Evolutionary conservation across 768 basidiomycete species (phyloP).

Genomic region (Epithele typhae): DNA sequence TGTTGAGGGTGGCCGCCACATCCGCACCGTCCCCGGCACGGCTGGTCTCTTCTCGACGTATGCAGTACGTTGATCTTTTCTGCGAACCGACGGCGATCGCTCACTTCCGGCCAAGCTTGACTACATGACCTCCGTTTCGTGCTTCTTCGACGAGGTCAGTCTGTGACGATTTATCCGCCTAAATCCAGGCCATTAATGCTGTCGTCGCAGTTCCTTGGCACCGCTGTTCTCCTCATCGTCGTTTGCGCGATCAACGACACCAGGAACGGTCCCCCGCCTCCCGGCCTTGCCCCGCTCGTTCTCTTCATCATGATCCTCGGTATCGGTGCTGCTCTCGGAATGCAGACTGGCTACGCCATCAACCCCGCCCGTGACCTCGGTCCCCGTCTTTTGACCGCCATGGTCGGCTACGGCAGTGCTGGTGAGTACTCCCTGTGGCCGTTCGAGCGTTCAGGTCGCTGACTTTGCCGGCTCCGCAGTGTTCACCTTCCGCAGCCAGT

Average conservation of each 20-base stretch:
- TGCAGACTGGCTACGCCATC: conserved; percentile 62
- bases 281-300: conserved; percentile 49
- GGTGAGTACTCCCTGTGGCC: conserved; percentile 17
- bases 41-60: conserved; percentile 59
- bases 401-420: conserved; percentile 65
- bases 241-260: conserved; percentile 53
- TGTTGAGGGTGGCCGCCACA: conserved; percentile 49
- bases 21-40: conserved; percentile 55
- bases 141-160: conserved; percentile 43
- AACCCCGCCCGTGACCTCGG: conserved; percentile 75
- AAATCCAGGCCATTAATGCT: neutral
- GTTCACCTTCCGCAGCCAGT: conserved; percentile 46
- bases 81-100: neutral
- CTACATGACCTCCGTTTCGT: conserved; percentile 40
- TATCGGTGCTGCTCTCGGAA: conserved; percentile 54
- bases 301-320: conserved; percentile 56
- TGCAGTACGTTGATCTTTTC: conserved; percentile 37
- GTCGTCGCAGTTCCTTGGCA: conserved; percentile 44
- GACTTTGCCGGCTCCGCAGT: conserved; percentile 16
- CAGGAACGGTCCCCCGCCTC: conserved; percentile 42
- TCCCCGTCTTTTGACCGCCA: conserved; percentile 61
- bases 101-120: conserved; percentile 24
- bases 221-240: conserved; percentile 49
- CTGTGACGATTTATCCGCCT: neutral
- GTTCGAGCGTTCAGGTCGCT: neutral